These are phyloP conservation scores for Paulownia fortunei DNA, from an alignment of 257 asterid species.

Conservation along the genomic window DNA sequence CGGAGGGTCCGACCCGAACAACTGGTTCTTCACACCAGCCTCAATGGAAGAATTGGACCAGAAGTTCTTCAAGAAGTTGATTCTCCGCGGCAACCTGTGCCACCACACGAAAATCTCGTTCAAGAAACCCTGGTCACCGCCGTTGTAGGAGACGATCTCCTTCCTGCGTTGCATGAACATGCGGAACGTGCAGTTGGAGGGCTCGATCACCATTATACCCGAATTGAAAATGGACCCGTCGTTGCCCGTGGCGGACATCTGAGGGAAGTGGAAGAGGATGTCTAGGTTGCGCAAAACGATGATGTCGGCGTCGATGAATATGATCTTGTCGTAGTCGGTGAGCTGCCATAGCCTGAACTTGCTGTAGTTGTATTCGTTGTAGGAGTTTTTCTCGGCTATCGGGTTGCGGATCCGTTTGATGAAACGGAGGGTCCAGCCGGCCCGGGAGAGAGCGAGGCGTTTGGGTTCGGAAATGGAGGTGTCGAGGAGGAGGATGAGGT, in stretches of 20 bases:
- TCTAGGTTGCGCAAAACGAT: conserved; percentile 68
- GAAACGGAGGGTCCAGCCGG: conserved; percentile 80
- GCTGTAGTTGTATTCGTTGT: conserved; percentile 89
- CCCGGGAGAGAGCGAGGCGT: conserved; percentile 56
- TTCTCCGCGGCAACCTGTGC: conserved; percentile 84
- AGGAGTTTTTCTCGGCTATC: conserved; percentile 61
- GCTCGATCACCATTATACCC: conserved; percentile 86
- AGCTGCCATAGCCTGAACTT: conserved; percentile 90
- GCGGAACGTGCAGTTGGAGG: conserved; percentile 79
- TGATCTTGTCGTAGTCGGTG: conserved; percentile 69
- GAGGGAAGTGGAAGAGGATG: conserved; percentile 73
- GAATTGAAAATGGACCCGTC: conserved; percentile 78
- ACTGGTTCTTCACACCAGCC: conserved; percentile 55
- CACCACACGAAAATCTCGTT: conserved; percentile 87
- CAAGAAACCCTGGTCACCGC: conserved; percentile 90
- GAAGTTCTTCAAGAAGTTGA: conserved; percentile 78
- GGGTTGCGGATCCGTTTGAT: conserved; percentile 84
- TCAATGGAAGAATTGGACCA: conserved; percentile 70
- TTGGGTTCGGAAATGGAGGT: conserved; percentile 54
- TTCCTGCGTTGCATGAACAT: conserved; percentile 56
- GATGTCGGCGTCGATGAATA: conserved; percentile 86
- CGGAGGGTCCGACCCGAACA: conserved; percentile 79
- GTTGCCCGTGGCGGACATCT: conserved; percentile 86
- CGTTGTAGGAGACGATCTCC: conserved; percentile 82
- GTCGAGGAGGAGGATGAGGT: conserved; percentile 79